phyloP scores from a whole-genome alignment of 1,139 yeast species.

The Blastobotrys arbuscula region DNA sequence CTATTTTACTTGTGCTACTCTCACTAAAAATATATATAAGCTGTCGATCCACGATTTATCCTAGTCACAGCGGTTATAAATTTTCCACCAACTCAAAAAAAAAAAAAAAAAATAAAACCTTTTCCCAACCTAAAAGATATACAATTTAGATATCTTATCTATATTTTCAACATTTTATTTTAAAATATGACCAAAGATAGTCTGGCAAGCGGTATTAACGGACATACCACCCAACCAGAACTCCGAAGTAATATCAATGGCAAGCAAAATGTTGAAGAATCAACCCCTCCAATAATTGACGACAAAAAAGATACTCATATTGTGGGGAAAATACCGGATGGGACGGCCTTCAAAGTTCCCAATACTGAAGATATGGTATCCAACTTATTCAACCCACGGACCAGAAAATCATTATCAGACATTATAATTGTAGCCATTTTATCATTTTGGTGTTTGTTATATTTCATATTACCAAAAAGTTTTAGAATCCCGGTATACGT shows the following conservation, averaged over 20 bases:
- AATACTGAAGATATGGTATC: conserved; percentile 84
- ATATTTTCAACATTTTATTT: not conserved
- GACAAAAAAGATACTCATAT: not conserved
- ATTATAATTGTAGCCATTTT: conserved; percentile 50
- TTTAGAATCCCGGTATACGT: conserved; percentile 45
- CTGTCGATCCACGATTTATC: no score
- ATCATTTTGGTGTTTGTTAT: conserved; percentile 47
- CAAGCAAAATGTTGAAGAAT: not conserved
- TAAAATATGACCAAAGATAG: not conserved
- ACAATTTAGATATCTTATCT: not conserved
- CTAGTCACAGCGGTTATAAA: no score
- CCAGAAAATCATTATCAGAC: conserved; percentile 66
- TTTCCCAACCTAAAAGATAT: not conserved
- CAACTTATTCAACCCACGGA: conserved; percentile 70
- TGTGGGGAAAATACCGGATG: conserved; percentile 29
- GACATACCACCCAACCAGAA: not conserved
- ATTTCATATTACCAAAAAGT: conserved; percentile 33
- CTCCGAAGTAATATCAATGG: not conserved
- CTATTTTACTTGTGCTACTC: no score
- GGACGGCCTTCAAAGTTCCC: conserved; percentile 54
- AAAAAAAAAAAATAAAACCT: not conserved
- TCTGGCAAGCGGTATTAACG: not conserved
- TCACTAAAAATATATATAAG: no score
- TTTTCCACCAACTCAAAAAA: no score
- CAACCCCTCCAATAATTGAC: not conserved